These are phyloP conservation scores for Codiaeum variegatum DNA, from an alignment of 441 rosid species.

Conservation along the genomic window DNA sequence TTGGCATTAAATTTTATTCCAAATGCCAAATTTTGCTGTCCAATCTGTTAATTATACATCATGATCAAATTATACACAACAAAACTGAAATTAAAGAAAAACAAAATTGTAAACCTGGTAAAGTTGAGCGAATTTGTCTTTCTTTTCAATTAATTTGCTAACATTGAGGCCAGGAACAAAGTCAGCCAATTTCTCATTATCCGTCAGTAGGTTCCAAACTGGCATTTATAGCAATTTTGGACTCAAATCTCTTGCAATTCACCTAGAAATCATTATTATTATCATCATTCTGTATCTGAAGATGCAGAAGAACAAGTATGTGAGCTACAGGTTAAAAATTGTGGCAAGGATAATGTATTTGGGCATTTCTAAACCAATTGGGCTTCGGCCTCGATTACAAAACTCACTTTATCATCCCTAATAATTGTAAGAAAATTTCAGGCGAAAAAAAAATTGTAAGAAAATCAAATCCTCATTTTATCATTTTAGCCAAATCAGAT, in stretches of 20 bases:
- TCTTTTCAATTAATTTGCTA: slow-evolving; percentile 70
- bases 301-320: background rate
- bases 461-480: too few species aligned
- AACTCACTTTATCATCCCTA: too few species aligned
- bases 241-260: slow-evolving; percentile 63
- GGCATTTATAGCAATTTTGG: slow-evolving; percentile 64
- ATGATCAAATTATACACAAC: too few species aligned
- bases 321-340: background rate
- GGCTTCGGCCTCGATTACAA: too few species aligned
- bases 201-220: slow-evolving; percentile 73
- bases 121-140: slow-evolving; percentile 62
- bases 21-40: slow-evolving; percentile 62
- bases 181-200: slow-evolving; percentile 74
- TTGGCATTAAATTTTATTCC: slow-evolving; percentile 83
- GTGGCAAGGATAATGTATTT: background rate
- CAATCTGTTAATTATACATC: slow-evolving; percentile 61
- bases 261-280: slow-evolving; percentile 30
- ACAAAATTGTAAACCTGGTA: slow-evolving; percentile 46
- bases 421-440: too few species aligned
- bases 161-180: slow-evolving; percentile 79
- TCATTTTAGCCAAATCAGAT: too few species aligned
- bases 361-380: too few species aligned
- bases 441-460: too few species aligned
- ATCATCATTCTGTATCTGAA: slow-evolving; percentile 27
- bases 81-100: background rate